These are phyloP conservation scores for Geotrichum cucujoidarum DNA, from an alignment of 1,139 yeast species.

Conservation along the genomic window DNA sequence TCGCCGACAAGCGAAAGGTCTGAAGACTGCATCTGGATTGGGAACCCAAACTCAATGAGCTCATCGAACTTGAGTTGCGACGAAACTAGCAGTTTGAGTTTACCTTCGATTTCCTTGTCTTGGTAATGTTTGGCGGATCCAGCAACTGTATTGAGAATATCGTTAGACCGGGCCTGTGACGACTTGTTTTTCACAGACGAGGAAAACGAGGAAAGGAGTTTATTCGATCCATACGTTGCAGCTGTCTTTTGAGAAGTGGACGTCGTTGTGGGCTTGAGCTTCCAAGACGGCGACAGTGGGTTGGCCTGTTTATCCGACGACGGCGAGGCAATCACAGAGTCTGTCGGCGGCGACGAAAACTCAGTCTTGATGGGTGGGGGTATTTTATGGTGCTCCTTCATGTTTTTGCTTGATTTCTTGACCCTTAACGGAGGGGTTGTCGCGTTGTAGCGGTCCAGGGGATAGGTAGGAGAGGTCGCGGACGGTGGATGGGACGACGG, in stretches of 20 bases:
- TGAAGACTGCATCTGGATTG: constrained; percentile 21
- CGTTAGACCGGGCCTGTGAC: neutral
- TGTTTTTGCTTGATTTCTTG: constrained; percentile 2
- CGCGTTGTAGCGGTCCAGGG: constrained; percentile 3
- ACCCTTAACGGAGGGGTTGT: constrained; percentile 11
- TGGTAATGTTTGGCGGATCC: constrained; percentile 21
- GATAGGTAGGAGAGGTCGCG: neutral
- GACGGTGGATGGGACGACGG: neutral
- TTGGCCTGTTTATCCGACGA: neutral
- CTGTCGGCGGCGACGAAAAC: neutral
- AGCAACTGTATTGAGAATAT: constrained; percentile 1
- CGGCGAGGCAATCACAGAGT: neutral
- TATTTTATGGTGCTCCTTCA: neutral
- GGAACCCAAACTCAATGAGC: constrained; percentile 32
- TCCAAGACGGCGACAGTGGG: constrained; percentile 3
- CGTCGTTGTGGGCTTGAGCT: neutral
- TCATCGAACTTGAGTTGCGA: constrained; percentile 29
- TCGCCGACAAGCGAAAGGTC: constrained; percentile 14
- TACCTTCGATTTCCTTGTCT: constrained; percentile 26
- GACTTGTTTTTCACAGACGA: constrained; percentile 4
- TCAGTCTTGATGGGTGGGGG: constrained; percentile 10
- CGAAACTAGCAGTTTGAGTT: constrained; percentile 26
- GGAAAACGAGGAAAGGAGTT: neutral
- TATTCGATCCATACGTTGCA: neutral
- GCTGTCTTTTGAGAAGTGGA: neutral